A percentile compares a stretch with the other conserved stretches of the same genome.
Conservation (phyloP, 805 yeast genomes). For the Lachancea mirantina region DNA sequence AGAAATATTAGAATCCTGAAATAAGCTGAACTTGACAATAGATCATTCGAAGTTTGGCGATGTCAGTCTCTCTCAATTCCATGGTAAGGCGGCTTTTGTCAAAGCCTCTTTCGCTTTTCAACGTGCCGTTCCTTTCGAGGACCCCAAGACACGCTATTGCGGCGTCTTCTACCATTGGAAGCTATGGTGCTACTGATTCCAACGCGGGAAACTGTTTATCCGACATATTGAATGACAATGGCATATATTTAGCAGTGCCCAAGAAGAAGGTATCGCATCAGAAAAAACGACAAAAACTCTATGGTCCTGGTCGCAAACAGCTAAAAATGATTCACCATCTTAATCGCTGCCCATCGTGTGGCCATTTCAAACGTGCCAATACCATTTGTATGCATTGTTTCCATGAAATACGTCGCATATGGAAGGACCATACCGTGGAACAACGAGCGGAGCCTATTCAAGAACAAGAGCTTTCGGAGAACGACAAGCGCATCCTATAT, state of each 20-base stretch:
- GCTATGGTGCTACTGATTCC: too few species aligned
- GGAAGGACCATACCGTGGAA: constrained; percentile 42
- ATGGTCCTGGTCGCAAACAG: constrained; percentile 79
- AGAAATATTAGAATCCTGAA: too few species aligned
- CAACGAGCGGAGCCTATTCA: constrained; percentile 23
- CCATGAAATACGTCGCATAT: constrained; percentile 64
- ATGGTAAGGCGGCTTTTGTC: too few species aligned
- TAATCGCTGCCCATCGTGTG: constrained; percentile 93
- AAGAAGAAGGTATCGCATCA: constrained; percentile 87
- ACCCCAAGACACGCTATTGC: too few species aligned
- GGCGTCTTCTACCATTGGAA: too few species aligned
- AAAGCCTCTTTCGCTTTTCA: too few species aligned
- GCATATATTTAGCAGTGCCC: constrained; percentile 83
- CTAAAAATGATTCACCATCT: constrained; percentile 66
- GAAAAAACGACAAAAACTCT: constrained; percentile 75
- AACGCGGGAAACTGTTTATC: too few species aligned
- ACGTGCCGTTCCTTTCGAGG: too few species aligned
- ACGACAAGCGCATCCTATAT: constrained; percentile 59
- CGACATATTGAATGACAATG: constrained; percentile 49
- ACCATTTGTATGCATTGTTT: constrained; percentile 91
- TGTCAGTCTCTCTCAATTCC: too few species aligned
- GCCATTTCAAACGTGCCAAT: constrained; percentile 83
- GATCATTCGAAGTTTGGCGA: too few species aligned
- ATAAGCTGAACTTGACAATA: too few species aligned
- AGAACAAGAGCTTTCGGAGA: constrained; percentile 38